Evolutionary conservation across 805 yeast species (phyloP).

Genomic region (Kazachstania psychrophila): DNA sequence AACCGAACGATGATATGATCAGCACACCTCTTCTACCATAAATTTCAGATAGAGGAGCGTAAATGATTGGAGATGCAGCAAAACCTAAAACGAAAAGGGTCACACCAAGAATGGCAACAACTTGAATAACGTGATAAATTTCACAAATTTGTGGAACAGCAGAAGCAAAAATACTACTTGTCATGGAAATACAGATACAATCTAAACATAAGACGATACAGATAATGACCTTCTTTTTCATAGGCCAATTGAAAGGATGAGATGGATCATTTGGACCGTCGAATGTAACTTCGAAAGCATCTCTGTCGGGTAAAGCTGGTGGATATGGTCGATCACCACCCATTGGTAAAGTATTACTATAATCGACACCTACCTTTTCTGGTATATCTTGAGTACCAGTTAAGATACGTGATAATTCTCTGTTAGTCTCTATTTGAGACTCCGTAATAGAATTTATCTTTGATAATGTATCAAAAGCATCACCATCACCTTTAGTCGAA

Average conservation of each 20-base stretch:
- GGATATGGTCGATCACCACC: conserved; percentile 62
- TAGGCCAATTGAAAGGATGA: conserved; percentile 74
- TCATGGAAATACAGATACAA: conserved; percentile 54
- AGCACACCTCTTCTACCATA: conserved; percentile 62
- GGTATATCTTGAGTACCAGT: conserved; percentile 8
- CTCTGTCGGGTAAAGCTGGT: conserved; percentile 46
- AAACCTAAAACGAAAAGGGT: conserved; percentile 83
- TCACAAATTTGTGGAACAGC: conserved; percentile 42
- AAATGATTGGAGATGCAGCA: conserved; percentile 83
- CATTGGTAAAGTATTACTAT: conserved; percentile 34
- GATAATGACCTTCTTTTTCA: conserved; percentile 36
- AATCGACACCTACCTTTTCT: conserved; percentile 9
- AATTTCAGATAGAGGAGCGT: conserved; percentile 83
- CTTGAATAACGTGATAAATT: conserved; percentile 51
- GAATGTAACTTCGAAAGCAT: conserved; percentile 55
- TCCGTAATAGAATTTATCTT: conserved; percentile 13
- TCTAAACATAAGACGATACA: conserved; percentile 38
- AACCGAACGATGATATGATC: conserved; percentile 46
- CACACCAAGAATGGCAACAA: conserved; percentile 63
- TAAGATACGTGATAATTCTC: conserved; percentile 12
- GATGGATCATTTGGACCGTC: conserved; percentile 73
- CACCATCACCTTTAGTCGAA: neutral
- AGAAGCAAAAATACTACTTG: conserved; percentile 75
- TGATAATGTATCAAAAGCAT: conserved; percentile 4
- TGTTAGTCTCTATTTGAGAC: conserved; percentile 8